phyloP scores from a whole-genome alignment of 805 yeast species.

The Starmerella roubikii region DNA sequence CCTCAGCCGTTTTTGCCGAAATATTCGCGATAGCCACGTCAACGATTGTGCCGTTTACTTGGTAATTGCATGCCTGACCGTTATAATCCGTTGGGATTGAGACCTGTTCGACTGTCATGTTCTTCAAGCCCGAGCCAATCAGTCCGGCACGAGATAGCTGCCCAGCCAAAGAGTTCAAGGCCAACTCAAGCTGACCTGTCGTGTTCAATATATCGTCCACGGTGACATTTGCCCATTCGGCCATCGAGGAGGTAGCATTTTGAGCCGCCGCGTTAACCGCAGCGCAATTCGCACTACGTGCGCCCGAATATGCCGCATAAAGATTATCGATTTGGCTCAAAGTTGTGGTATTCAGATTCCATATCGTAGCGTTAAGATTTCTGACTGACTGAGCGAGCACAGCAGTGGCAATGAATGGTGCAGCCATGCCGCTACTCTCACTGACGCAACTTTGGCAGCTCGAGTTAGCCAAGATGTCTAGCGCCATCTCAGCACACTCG shows the following conservation, averaged over 20 bases:
- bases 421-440: neutral
- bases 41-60: neutral
- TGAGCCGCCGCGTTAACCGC: neutral
- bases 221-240: neutral
- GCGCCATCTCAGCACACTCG: no score
- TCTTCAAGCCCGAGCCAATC: no score
- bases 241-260: neutral
- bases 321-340: neutral
- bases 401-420: conserved; percentile 2
- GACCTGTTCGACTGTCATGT: no score
- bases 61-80: neutral
- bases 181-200: no score
- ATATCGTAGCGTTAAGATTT: conserved; percentile 12
- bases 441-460: no score
- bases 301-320: neutral
- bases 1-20: neutral
- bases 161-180: no score
- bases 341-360: conserved; percentile 8
- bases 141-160: no score
- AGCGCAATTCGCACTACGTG: neutral
- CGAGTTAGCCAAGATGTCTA: no score
- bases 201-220: neutral
- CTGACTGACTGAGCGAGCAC: conserved; percentile 2
- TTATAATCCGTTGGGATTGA: neutral
- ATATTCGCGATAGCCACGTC: neutral